These are phyloP conservation scores for Alternaria hordeiaustralica DNA, from an alignment of 2,329 filamentous ascomycete species.

Conservation along the genomic window DNA sequence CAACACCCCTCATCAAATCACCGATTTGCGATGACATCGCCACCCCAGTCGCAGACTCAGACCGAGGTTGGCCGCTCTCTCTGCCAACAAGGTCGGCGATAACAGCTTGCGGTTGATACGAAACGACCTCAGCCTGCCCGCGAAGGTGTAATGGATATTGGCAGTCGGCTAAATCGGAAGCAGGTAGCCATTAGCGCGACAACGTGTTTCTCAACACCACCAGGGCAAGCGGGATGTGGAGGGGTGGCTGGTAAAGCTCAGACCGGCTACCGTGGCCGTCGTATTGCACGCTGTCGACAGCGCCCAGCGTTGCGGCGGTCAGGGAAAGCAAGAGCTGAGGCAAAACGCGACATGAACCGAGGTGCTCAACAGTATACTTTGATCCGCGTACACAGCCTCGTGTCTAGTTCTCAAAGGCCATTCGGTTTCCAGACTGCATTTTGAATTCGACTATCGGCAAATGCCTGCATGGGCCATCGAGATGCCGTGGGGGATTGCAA, in stretches of 20 bases:
- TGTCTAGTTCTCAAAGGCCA: neutral
- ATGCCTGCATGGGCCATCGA: neutral
- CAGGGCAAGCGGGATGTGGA: neutral
- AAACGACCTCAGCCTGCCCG: neutral
- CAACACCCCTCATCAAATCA: neutral
- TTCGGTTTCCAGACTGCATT: neutral
- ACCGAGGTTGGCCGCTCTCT: neutral
- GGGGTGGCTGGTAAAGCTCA: neutral
- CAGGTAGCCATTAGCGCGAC: neutral
- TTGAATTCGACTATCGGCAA: neutral
- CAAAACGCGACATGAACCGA: neutral
- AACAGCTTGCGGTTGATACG: neutral
- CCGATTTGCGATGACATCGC: neutral
- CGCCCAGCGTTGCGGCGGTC: neutral
- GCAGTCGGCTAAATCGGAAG: neutral
- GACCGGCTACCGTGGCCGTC: neutral
- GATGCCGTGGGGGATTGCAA: neutral
- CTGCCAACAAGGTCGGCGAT: neutral
- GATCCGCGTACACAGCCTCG: neutral
- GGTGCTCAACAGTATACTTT: neutral
- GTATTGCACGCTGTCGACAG: neutral
- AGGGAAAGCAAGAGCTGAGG: neutral
- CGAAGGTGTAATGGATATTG: neutral
- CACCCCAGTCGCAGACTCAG: neutral
- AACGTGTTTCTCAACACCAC: neutral